Conservation (phyloP, 2,329 filamentous ascomycete species). For the Colletotrichum truncatum region DNA sequence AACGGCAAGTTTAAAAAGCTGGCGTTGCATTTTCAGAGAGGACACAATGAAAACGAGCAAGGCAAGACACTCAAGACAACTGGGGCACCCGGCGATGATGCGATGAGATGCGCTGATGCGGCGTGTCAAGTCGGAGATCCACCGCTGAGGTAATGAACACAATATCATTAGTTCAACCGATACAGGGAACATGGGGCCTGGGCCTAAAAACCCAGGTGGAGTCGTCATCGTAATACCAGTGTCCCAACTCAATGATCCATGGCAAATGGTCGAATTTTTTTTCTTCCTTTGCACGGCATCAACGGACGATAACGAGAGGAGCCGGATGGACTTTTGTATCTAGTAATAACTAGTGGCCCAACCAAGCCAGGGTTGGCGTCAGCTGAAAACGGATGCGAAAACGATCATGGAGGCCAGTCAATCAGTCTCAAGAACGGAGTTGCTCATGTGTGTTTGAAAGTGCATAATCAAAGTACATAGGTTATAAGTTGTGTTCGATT, state of each 20-base stretch:
- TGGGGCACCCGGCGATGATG: slow-evolving; percentile 15
- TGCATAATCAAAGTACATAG: too few species aligned
- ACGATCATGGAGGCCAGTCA: not conserved
- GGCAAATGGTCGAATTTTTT: slow-evolving; percentile 4
- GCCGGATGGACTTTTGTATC: not conserved
- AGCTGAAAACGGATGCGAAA: slow-evolving; percentile 14
- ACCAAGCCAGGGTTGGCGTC: not conserved
- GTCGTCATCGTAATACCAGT: slow-evolving; percentile 15
- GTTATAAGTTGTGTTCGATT: not conserved
- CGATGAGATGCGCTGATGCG: slow-evolving; percentile 13
- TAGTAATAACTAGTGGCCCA: not conserved
- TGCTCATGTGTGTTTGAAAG: not conserved
- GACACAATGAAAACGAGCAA: not conserved
- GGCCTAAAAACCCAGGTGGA: slow-evolving; percentile 3
- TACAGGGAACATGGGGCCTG: not conserved
- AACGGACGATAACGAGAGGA: not conserved
- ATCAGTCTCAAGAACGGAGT: not conserved
- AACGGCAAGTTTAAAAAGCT: not conserved
- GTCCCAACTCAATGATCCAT: not conserved
- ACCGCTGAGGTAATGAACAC: slow-evolving; percentile 7
- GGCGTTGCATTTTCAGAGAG: too few species aligned
- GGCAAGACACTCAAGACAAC: not conserved
- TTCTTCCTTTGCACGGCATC: slow-evolving; percentile 7
- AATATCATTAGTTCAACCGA: slow-evolving; percentile 6
- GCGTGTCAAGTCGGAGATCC: slow-evolving; percentile 12